Base-by-base conservation (phyloP, 2,329 filamentous ascomycete species). In the Penicillium sp. region DNA sequence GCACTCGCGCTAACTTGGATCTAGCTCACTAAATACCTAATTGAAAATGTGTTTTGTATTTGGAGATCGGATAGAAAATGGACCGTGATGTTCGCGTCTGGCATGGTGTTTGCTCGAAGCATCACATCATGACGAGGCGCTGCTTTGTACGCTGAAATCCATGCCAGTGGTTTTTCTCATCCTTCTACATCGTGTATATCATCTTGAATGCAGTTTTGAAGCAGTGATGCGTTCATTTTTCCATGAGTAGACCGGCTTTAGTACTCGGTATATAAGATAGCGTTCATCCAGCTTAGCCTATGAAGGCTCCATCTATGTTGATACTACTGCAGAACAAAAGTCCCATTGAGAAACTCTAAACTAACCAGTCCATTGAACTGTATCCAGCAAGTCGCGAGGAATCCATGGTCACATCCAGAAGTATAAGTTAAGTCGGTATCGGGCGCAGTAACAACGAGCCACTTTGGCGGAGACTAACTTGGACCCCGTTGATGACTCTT, bases 111-210 rank as follows among this genome's bases (percentile, higher is more conserved):
- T 46, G 44, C 45, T 44, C 50, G 56, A 60, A 44, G 57, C 48
- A 61, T 62, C 42, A 46, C 49, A 45, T 46, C 32, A 45, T 50
- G 48, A 47, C 44, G 38, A 42, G 44, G 45, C 48, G 55, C 51
- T 55, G 50, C 49, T 50, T 42, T 64, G 61, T 62, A 60, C 60
- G 54, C 55, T 62, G 57, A 52, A 48, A 59, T 59, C 51, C 58
- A 59, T 59, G 54, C 52, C 53, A 54, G 51, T 57, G 51, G 52
- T 58, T 53, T 55, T 57, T 48, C 39, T 50, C 49, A 47, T 51
- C 51, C 48, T 57, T 51, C 49, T 55, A 60, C 60, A 62, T 64
- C 56, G 54, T 67, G 62, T 66, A 67, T 60, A 66, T 66, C 62
- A 67, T 55, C 56, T 60, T 59, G 44, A 59, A 60, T 61, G 57